Evolutionary conservation across 306 rosid genomes (phyloP), one percentile per base, ranked within the genome.

Genomic region (Cucurbita argyrosperma): DNA sequence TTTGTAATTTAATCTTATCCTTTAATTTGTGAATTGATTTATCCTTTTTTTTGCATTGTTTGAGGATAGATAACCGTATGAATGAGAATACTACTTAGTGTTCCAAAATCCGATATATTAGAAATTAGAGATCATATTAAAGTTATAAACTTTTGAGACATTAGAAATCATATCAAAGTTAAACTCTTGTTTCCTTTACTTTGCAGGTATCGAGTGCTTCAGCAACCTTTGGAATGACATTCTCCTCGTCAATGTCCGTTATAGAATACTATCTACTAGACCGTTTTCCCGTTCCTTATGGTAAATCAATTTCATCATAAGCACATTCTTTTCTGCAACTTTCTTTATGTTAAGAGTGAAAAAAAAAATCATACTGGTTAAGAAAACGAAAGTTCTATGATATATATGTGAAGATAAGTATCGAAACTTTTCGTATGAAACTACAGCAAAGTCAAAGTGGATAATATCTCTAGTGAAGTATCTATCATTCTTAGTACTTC

Each of bases 161-260:
- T 1, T 38, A 37, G 5, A 62, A 16, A 62, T 38, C 23, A n/a
- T 9, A 62, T 15, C 19, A 26, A 70, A 70, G 21, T 46, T 14
- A 21, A 51, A 19, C 10, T 47, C 42, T 58, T 4, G 5, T 5
- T 18, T 75, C 72, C n/a, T 56, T 70, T 74, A 11, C 11, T 56
- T 66, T 74, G 82, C 83, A 94, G 99, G 99, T 94, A 50, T 88
- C 99, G 35, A 94, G 97, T 13, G 99, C 99, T 79, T 84, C 97
- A 15, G 99, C 99, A 52, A 94, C 97, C 4, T 91, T 94, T 77
- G 97, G 91, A 70, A 94, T 91, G 99, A 88, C 86, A 62, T 94
- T 94, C 82, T 94, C 99, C 15, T 89, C 99, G n/a, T 94, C 99
- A 6, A 94, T 94, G 97, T 94, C 99, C 65, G 99, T 94, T 10